Base-by-base conservation (phyloP, 352 stramenopile species). In the Phytophthora sansomeana region DNA sequence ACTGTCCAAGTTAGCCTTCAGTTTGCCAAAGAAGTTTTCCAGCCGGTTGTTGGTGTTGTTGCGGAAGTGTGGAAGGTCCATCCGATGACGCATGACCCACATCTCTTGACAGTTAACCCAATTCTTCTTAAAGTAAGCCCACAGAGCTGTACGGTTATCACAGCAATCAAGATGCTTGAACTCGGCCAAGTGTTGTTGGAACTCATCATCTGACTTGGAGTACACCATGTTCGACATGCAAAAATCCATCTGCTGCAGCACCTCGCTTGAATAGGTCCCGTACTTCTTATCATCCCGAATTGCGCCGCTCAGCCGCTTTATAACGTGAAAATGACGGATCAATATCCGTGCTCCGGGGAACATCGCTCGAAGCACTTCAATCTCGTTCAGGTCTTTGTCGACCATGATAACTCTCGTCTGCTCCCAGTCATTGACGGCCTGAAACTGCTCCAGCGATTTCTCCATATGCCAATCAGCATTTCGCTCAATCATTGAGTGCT, bases 401-500 rank as follows among this genome's bases (percentile, higher is more conserved):
- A 63, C 43, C 42, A 63, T 55, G 11, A 63, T 55, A 4, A 63
- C 14, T 26, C 28, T 29, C 6, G 55, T 54, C 5, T 9, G 17
- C 16, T 47, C 19, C 30, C 42, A 63, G 5, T 47, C 16, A 8
- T 47, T 54, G 1, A 41, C 30, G 0, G 14, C 7, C 32, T 54
- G 21, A 16, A 63, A 63, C 8, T 55, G 30, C 9, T 63, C 43
- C 7, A 44, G 19, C 1, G 44, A 8, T 19, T 53, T 62, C 16
- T 36, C 11, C 28, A 53, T 63, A 13, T 56, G 32, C 24, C 55
- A 48, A 9, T 56, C 43, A 4, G 43, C 43, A 33, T 56, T 63
- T 10, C 55, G 19, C 11, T 63, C 55, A 19, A 56, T 63, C 4
- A 56, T 43, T 1, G 44, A 64, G 13, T 64, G 56, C 10, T 64